Base-by-base conservation (phyloP, 257 asterid species). In the Striga asiatica region DNA sequence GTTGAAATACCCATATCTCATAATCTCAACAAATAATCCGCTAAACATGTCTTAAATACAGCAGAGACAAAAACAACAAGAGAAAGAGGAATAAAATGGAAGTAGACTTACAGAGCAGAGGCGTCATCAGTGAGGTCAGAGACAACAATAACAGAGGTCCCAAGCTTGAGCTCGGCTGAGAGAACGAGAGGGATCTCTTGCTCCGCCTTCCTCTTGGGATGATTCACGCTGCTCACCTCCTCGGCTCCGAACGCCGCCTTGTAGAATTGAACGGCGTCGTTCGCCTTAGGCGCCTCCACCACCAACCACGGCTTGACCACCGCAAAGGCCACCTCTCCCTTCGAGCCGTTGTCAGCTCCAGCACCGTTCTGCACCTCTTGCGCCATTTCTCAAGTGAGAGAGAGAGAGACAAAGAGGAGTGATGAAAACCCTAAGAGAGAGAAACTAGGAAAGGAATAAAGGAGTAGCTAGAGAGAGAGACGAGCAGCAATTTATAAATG, bases 241-340 rank as follows among this genome's bases (percentile, higher is more conserved):
- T 80, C 94, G 19, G 95, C 95, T 12, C 96, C 95, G 19, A 91
- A 91, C 13, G 96, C 98, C 35, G 66, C 60, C 75, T 87, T 91
- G 79, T 70, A 87, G 73, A 91, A 87, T 77, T 41, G 56, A 16
- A 87, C 84, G 49, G 96, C 96, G 23, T 87, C 95, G 66, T 21
- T 75, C 0, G 83, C 94, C 64, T 78, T 81, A 3, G 87, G 76
- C 0, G 83, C 89, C 39, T 78, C 92, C 1, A 91, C 80, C 43
- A 70, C 85, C 29, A 89, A 69, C 78, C 76, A 74, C 10, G 96
- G 88, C 78, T 85, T 85, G 55, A 66, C 41, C 54, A 78, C 71
- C 50, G 77, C 14, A 59, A 78, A 83, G 1, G 42, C 67, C 47
- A 74, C 94, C 47, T 66, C 61, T 28, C 25, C 60, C 34, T 62